Conservation (phyloP, 2,329 filamentous ascomycete genomes). For the Alternaria rosae region DNA sequence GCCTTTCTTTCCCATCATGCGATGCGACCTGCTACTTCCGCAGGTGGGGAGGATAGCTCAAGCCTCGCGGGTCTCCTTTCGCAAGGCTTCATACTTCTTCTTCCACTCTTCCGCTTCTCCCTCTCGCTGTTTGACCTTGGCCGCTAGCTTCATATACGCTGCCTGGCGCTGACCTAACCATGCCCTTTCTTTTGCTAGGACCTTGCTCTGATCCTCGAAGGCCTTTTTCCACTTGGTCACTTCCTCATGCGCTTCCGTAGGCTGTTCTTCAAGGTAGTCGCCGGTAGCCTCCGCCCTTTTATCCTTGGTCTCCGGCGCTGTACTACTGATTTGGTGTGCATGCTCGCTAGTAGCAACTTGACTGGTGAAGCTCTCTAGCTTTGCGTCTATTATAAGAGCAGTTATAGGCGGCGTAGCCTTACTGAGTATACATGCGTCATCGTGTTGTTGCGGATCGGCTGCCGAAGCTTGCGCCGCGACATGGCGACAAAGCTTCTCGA, state of each 20-base stretch:
- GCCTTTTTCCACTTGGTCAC: neutral
- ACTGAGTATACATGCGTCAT: neutral
- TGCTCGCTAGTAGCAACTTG: neutral
- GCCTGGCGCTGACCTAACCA: neutral
- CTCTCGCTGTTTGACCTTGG: neutral
- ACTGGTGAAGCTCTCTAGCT: neutral
- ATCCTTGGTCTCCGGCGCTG: neutral
- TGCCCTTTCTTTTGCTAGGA: neutral
- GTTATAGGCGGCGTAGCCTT: neutral
- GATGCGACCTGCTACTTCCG: neutral
- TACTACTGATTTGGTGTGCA: neutral
- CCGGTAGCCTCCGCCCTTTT: too few relatives aligned
- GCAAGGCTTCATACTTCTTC: neutral
- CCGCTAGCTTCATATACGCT: neutral
- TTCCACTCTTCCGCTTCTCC: neutral
- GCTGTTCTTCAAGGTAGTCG: rapidly evolving
- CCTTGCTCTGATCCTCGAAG: neutral
- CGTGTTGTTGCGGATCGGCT: neutral
- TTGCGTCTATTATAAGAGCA: neutral
- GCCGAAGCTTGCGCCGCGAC: neutral
- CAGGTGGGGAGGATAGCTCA: neutral
- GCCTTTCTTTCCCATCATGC: neutral
- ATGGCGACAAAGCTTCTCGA: neutral
- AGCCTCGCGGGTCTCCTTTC: neutral
- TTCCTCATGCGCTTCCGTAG: neutral